Base-by-base conservation (phyloP, 2,329 filamentous ascomycete species). In the Geosmithia morbida region DNA sequence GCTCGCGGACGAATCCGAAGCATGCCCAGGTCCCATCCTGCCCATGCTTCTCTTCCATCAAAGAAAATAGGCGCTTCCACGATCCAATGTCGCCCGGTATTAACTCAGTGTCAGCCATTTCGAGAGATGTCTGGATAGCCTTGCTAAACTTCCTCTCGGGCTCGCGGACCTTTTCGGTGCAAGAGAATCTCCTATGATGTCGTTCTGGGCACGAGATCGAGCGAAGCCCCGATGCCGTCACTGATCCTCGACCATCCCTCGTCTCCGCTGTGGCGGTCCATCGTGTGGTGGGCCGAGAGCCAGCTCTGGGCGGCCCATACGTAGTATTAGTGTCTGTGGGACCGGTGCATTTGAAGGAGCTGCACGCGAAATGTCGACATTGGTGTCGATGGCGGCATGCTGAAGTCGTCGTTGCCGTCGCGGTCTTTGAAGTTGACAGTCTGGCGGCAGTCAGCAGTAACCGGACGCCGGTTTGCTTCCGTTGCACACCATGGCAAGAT, bases 21-120 rank as follows among this genome's bases (percentile, higher is more conserved):
- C 30, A 44, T 11, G 37, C 45, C 48, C 48, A 49, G 14, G 29
- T n/a, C 16, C 48, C 48, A 11, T 41, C 44, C 2, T 19, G 13
- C 2, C 48, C 48, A 40, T 43, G 48, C 20, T 42, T 22, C 7
- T 43, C 29, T n/a, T 17, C 20, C 48, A 49, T 46, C n/a, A 26
- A 26, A 26, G 43, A 16, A 45, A 45, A 45, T 3, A 45, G 43
- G 29, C 43, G 43, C 18, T 37, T 30, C 43, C 43, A 45, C 10
- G 43, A 45, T 7, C 20, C 18, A 17, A 33, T 5, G 10, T 45
- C 43, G 10, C 29, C 22, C n/a, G 43, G 26, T 33, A 33, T 17
- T 6, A 45, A 2, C 22, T 45, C 30, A 10, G 22, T n/a, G 6
- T 33, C 26, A 26, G 10, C 26, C 11, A 4, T 37, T 17, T 17